Conservation (phyloP, 768 basidiomycete species). For the Amanita thiersii region DNA sequence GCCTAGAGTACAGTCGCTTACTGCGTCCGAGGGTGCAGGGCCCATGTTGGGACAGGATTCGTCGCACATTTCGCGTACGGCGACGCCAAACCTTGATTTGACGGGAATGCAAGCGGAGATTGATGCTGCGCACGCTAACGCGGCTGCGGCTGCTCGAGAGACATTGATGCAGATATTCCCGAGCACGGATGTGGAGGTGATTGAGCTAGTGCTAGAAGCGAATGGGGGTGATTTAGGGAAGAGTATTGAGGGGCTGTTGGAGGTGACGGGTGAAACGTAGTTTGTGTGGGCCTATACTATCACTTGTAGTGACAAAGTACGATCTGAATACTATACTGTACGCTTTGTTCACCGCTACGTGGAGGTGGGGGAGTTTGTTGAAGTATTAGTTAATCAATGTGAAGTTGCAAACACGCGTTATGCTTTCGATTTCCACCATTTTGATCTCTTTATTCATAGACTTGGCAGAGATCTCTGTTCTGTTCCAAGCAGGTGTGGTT, state of each 20-base stretch:
- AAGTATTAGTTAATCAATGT: no score
- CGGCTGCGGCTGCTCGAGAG: conserved; percentile 59
- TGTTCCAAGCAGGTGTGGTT: no score
- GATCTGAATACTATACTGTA: no score
- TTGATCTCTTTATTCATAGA: no score
- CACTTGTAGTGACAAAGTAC: no score
- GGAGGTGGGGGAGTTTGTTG: no score
- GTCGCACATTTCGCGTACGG: conserved; percentile 54
- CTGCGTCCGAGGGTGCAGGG: background rate
- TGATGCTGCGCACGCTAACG: conserved; percentile 69
- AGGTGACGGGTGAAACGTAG: conserved; percentile 50
- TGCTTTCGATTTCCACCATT: no score
- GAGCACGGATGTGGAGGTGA: conserved; percentile 67
- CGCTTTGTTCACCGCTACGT: no score
- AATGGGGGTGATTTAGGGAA: conserved; percentile 82
- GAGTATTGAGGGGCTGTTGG: conserved; percentile 81
- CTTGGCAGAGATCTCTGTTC: no score
- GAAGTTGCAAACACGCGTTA: no score
- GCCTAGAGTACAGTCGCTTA: conserved; percentile 34
- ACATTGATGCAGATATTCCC: conserved; percentile 91
- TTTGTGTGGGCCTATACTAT: no score
- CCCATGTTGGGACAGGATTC: conserved; percentile 16
- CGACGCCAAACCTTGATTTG: conserved; percentile 63
- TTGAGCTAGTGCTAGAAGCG: conserved; percentile 86
- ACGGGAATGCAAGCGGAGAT: conserved; percentile 67